Base-by-base conservation (phyloP, 192 early-diverging fungal species). In the Coemansia sp. region DNA sequence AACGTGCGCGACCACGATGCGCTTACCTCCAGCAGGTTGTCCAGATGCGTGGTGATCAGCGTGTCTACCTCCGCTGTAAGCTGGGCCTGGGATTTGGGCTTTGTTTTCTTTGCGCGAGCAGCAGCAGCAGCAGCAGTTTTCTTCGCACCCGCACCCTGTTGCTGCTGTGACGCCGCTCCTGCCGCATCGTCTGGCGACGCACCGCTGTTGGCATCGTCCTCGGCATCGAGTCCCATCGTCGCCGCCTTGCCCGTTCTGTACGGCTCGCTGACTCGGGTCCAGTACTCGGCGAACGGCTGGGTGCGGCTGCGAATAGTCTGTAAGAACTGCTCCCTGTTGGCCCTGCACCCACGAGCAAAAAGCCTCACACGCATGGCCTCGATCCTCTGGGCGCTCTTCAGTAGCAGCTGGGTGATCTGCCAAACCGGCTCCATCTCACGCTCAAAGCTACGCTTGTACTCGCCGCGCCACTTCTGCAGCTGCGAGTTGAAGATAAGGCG, bases 401-500 rank as follows among this genome's bases (percentile, higher is more conserved):
- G 75, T 61, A 85, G 56, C 7, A 85, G 73, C 51, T 85, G 76
- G 40, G 78, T 85, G 63, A 81, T 87, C 61, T 72, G 78, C 90
- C 91, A 93, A n/a, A 88, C 87, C 0, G 80, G 82, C 48, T 83
- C 85, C 71, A 90, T 86, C 61, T 85, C 85, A 43, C 84, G 78
- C 67, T 85, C 81, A 45, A 91, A 76, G 49, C 80, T 84, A 39
- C 85, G 75, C 71, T 85, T 76, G 70, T 85, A 85, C 53, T 86
- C 77, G 61, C 69, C 76, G 14, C 83, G 79, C 76, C 84, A 87
- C 57, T 75, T 79, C 45, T 72, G 67, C 32, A 90, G 71, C 41
- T 89, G 83, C 51, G 89, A 88, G 65, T 91, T 90, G 43, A 89
- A 89, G 9, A 91, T 86, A 25, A 87, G 76, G 17, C 87, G 83